Percentiles rank a stretch among this genome's conserved stretches.
These are phyloP conservation scores for Colletotrichum falcatum DNA, from an alignment of 2,329 filamentous ascomycete species.

Conservation along the genomic window DNA sequence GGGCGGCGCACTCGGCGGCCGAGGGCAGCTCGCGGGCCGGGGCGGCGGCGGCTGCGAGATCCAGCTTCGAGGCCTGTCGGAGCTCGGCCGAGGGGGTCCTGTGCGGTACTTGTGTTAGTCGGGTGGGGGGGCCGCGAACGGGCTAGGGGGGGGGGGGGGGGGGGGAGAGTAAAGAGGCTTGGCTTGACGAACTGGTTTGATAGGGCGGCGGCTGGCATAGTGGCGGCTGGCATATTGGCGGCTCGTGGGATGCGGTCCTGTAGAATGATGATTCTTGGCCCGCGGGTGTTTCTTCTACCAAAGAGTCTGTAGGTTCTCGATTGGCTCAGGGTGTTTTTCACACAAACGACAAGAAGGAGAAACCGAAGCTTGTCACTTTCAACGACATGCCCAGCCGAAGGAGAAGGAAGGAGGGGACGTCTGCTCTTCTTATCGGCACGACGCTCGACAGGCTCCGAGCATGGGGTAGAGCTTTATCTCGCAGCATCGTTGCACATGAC, in stretches of 20 bases:
- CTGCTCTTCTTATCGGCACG: conserved; percentile 25
- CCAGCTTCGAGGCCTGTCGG: conserved; percentile 12
- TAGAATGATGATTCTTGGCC: background rate
- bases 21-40: conserved; percentile 39
- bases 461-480: conserved; percentile 26
- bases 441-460: background rate
- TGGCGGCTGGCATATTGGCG: conserved; percentile 28
- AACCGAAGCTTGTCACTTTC: background rate
- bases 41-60: background rate
- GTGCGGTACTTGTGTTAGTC: background rate
- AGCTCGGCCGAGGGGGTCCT: conserved; percentile 16
- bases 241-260: conserved; percentile 6
- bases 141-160: background rate
- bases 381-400: background rate
- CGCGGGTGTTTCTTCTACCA: background rate
- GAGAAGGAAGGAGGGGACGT: background rate
- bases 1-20: conserved; percentile 60
- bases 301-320: background rate
- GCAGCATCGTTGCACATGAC: conserved; percentile 35
- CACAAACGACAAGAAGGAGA: background rate
- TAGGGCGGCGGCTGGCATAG: conserved; percentile 31
- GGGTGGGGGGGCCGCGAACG: background rate
- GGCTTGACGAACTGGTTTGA: conserved; percentile 19
- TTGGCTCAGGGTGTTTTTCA: background rate
- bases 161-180: background rate